phyloP scores from a whole-genome alignment of 2,329 filamentous ascomycete species.

The Fusarium sp. region DNA sequence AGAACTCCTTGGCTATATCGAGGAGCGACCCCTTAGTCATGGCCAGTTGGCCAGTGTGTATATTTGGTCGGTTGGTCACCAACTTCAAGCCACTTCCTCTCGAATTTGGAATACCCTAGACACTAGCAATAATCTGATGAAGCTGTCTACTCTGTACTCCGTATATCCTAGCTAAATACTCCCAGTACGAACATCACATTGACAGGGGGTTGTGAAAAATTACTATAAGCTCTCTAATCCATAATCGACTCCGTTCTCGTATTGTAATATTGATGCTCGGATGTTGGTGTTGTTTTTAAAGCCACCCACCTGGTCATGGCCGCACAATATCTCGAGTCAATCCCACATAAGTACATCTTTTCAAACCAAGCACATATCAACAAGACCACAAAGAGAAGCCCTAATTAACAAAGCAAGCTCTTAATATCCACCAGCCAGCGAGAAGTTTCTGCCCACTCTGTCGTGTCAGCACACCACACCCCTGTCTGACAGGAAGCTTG shows the following conservation, averaged over 20 bases:
- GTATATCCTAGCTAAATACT: too few relatives aligned
- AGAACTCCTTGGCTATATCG: not conserved
- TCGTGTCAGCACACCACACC: conserved; percentile 19
- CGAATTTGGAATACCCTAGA: not conserved
- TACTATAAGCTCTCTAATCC: too few relatives aligned
- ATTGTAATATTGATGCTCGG: too few relatives aligned
- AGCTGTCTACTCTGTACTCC: not conserved
- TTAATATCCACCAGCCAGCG: not conserved
- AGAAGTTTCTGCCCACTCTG: conserved; percentile 5
- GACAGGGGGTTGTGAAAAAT: too few relatives aligned
- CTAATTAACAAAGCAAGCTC: not conserved
- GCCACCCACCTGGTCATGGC: too few relatives aligned
- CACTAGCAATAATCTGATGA: not conserved
- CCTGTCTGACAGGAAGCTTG: conserved; percentile 33
- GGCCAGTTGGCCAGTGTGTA: not conserved
- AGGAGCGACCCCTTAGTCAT: not conserved
- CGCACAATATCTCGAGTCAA: too few relatives aligned
- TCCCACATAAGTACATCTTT: too few relatives aligned
- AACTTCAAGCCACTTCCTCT: not conserved
- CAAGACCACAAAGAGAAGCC: too few relatives aligned
- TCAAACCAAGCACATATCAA: too few relatives aligned
- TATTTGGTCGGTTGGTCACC: not conserved
- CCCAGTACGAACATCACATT: too few relatives aligned
- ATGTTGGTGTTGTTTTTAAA: too few relatives aligned
- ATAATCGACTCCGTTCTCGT: too few relatives aligned